A percentile compares a stretch with the other conserved stretches of the same genome.
Conservation (phyloP, 805 yeast genomes). For the Candida glaebosa region DNA sequence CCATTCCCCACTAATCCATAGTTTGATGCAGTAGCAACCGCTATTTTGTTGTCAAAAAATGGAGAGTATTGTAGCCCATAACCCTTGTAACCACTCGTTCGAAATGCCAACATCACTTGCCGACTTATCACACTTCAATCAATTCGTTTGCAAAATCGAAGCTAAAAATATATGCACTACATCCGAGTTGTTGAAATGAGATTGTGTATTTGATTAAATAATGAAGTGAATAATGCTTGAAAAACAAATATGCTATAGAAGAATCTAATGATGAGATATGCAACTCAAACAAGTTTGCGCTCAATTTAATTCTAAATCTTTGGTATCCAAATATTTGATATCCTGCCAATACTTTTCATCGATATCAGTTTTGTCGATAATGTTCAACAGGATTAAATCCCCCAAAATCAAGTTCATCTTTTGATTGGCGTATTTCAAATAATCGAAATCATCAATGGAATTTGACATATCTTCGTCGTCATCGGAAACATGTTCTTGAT, state of each 20-base stretch:
- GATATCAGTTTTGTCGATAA: constrained; percentile 33
- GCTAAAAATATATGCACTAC: constrained; percentile 1
- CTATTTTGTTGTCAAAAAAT: constrained; percentile 81
- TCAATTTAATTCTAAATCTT: constrained; percentile 13
- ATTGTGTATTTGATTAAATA: no score
- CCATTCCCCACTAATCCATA: constrained; percentile 96
- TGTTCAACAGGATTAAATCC: constrained; percentile 62
- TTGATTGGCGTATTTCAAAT: constrained; percentile 68
- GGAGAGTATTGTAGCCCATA: constrained; percentile 89
- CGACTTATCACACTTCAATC: no score
- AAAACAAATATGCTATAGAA: no score
- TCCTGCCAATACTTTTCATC: constrained; percentile 17
- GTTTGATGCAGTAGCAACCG: constrained; percentile 88
- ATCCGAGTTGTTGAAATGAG: no score
- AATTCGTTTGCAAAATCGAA: no score
- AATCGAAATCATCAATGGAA: constrained; percentile 68
- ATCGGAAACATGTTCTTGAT: constrained; percentile 12
- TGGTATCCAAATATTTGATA: constrained; percentile 42
- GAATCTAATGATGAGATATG: no score
- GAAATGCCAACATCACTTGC: constrained; percentile 58
- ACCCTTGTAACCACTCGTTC: constrained; percentile 82
- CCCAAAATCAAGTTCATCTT: constrained; percentile 73
- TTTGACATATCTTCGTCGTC: constrained; percentile 33
- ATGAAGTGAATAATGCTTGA: no score
- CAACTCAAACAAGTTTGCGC: no score